phyloP scores from a whole-genome alignment of 257 asterid species.

The Ajuga chamaepitys region DNA sequence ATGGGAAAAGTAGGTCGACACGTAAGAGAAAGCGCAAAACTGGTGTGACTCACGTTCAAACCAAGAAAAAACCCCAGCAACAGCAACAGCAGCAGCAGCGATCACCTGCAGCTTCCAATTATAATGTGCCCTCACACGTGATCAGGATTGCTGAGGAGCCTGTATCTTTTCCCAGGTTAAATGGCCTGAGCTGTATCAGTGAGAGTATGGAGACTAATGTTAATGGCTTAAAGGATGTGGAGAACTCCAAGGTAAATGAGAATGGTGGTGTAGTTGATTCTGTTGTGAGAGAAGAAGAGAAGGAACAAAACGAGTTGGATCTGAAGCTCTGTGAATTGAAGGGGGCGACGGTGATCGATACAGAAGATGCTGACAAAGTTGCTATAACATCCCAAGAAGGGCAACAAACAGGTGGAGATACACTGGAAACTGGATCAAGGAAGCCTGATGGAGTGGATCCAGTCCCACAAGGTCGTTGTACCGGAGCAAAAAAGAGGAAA shows the following conservation, averaged over 20 bases:
- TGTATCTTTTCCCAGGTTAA: slow-evolving; percentile 20
- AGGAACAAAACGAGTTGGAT: slow-evolving; percentile 43
- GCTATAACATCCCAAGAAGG: slow-evolving; percentile 22
- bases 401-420: slow-evolving; percentile 17
- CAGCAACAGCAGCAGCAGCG: slow-evolving; percentile 29
- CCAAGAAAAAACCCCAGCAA: slow-evolving; percentile 49
- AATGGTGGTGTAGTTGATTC: slow-evolving; percentile 28
- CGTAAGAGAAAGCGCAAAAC: slow-evolving; percentile 71
- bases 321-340: slow-evolving; percentile 59
- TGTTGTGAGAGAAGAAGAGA: slow-evolving; percentile 21
- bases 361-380: slow-evolving; percentile 21
- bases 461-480: slow-evolving; percentile 47
- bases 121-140: slow-evolving; percentile 41
- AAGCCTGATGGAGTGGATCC: slow-evolving; percentile 33
- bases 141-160: slow-evolving; percentile 32
- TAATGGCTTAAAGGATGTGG: slow-evolving; percentile 19
- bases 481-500: slow-evolving; percentile 83
- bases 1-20: slow-evolving; percentile 46
- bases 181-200: slow-evolving; percentile 16
- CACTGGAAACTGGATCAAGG: slow-evolving; percentile 28
- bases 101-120: slow-evolving; percentile 44
- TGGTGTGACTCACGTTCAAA: slow-evolving; percentile 38
- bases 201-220: slow-evolving; percentile 23
- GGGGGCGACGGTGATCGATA: slow-evolving; percentile 25
- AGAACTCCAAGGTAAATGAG: slow-evolving; percentile 32